These are phyloP conservation scores for Pluteus cervinus DNA, from an alignment of 768 basidiomycete genomes.

Conservation along the genomic window DNA sequence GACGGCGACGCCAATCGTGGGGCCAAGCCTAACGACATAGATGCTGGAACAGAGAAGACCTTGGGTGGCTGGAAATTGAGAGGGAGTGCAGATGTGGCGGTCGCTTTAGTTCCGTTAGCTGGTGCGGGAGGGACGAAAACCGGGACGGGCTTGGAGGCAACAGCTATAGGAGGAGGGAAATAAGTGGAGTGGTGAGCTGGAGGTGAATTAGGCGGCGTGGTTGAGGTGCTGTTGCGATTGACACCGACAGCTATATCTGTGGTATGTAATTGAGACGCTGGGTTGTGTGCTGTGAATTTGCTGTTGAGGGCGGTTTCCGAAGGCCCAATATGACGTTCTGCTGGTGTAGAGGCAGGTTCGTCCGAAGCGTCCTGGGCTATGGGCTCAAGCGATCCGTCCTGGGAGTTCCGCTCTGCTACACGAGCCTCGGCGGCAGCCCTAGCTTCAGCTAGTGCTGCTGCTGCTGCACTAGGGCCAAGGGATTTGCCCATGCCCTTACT, in stretches of 20 bases:
- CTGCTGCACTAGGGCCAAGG: slow-evolving; percentile 48
- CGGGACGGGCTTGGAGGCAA: slow-evolving; percentile 55
- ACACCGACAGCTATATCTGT: slow-evolving; percentile 3
- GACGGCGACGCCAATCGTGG: too few relatives aligned
- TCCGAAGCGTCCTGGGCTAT: background rate
- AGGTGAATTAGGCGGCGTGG: slow-evolving; percentile 56
- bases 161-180: slow-evolving; percentile 34
- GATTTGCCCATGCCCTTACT: slow-evolving; percentile 60
- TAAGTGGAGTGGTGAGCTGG: slow-evolving; percentile 29
- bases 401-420: slow-evolving; percentile 57
- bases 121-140: slow-evolving; percentile 53
- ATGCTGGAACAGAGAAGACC: too few relatives aligned
- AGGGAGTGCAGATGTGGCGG: too few relatives aligned
- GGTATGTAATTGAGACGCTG: too few relatives aligned
- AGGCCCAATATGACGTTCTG: too few relatives aligned
- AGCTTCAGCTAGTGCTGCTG: slow-evolving; percentile 60
- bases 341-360: too few relatives aligned
- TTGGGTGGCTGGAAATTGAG: slow-evolving; percentile 11
- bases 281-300: too few relatives aligned
- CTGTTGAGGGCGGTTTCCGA: too few relatives aligned
- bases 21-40: too few relatives aligned
- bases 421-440: slow-evolving; percentile 62
- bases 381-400: slow-evolving; percentile 32
- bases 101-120: too few relatives aligned
- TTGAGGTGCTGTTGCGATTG: slow-evolving; percentile 36